phyloP scores from a whole-genome alignment of 352 stramenopile genomes.

The Elongisporangium anandrum region DNA sequence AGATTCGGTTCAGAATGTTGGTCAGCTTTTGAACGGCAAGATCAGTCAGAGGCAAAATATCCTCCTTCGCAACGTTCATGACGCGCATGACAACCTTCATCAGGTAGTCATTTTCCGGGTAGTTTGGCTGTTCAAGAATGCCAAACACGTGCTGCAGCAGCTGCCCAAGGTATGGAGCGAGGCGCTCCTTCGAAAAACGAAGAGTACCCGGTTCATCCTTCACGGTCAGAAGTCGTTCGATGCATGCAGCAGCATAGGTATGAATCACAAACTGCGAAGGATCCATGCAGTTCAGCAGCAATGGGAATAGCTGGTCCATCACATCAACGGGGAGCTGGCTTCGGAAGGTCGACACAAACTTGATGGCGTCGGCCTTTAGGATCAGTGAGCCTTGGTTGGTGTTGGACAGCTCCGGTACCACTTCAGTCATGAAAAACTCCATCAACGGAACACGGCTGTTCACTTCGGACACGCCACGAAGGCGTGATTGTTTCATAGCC shows the following conservation, averaged over 20 bases:
- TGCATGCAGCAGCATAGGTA: slow-evolving; percentile 95
- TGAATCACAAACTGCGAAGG: slow-evolving; percentile 93
- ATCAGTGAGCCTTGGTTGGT: slow-evolving; percentile 86
- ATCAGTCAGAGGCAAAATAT: slow-evolving; percentile 90
- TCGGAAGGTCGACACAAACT: slow-evolving; percentile 98
- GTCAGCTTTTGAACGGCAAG: slow-evolving; percentile 96
- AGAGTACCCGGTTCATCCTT: slow-evolving; percentile 80
- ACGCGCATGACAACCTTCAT: slow-evolving; percentile 98
- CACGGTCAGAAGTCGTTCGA: slow-evolving; percentile 96
- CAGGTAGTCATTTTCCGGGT: slow-evolving; percentile 98
- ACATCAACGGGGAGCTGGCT: slow-evolving; percentile 94
- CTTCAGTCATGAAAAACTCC: slow-evolving; percentile 94
- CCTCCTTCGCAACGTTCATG: slow-evolving; percentile 90
- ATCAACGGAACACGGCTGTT: slow-evolving; percentile 95
- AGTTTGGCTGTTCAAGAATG: slow-evolving; percentile 92
- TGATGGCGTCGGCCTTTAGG: slow-evolving; percentile 96
- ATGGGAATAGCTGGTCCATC: slow-evolving; percentile 90
- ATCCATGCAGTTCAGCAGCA: slow-evolving; percentile 88
- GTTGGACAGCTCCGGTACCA: slow-evolving; percentile 91
- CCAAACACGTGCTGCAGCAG: slow-evolving; percentile 95
- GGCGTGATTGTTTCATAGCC: slow-evolving; percentile 91
- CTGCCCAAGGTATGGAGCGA: slow-evolving; percentile 90
- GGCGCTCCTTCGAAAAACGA: slow-evolving; percentile 75
- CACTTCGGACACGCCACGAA: slow-evolving; percentile 93
- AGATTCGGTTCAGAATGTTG: slow-evolving; percentile 90